Conservation (phyloP, 2,329 filamentous ascomycete genomes). For the Clarireedia sp. region DNA sequence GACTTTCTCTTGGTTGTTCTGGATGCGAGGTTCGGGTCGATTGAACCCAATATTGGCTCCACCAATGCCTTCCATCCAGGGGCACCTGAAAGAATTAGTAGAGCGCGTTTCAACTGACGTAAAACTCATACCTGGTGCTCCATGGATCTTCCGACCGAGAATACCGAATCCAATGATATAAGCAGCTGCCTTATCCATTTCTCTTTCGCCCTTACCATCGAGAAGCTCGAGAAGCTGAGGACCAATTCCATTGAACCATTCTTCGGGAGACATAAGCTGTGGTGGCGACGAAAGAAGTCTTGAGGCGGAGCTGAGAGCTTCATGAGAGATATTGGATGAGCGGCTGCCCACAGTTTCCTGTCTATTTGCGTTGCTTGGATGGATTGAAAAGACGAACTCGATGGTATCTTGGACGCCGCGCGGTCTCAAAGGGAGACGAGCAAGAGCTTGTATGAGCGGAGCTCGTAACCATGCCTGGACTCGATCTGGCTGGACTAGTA, state of each 20-base stretch:
- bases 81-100: constrained; percentile 33
- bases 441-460: constrained; percentile 49
- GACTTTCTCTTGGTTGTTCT: neutral
- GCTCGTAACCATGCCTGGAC: constrained; percentile 53
- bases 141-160: constrained; percentile 53
- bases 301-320: constrained; percentile 57
- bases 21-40: constrained; percentile 36
- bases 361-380: constrained; percentile 36
- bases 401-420: constrained; percentile 60
- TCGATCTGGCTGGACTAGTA: constrained; percentile 52
- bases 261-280: constrained; percentile 41
- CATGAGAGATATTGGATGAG: constrained; percentile 58
- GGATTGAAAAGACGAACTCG: constrained; percentile 64
- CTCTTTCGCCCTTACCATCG: constrained; percentile 50
- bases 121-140: constrained; percentile 47
- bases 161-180: constrained; percentile 61
- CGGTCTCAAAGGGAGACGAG: constrained; percentile 50
- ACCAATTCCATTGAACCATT: constrained; percentile 53
- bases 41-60: constrained; percentile 44
- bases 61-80: constrained; percentile 57
- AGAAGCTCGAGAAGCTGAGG: constrained; percentile 54
- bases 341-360: constrained; percentile 30
- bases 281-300: constrained; percentile 55
- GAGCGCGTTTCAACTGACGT: constrained; percentile 9
- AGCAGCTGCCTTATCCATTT: constrained; percentile 50